A percentile compares a stretch with the other conserved stretches of the same genome.
Evolutionary conservation across 352 stramenopile species (phyloP).

Genomic region (Pythium dissimile): DNA sequence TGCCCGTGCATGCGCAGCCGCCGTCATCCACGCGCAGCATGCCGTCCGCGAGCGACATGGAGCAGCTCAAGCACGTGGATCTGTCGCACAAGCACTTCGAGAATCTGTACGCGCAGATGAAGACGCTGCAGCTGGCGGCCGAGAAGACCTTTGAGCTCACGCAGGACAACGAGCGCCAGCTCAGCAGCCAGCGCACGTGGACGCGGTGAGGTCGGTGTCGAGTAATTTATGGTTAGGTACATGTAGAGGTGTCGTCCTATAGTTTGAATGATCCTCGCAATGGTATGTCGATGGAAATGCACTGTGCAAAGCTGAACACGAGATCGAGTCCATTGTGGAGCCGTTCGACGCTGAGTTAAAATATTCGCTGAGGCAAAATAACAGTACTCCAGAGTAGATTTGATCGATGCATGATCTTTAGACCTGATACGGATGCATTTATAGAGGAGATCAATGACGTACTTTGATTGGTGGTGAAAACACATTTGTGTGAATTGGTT

Average conservation of each 20-base stretch:
- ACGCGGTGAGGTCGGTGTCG: neutral
- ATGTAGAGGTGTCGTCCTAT: neutral
- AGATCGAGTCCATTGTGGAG: no score
- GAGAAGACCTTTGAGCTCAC: constrained; percentile 7
- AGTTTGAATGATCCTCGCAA: neutral
- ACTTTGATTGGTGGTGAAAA: no score
- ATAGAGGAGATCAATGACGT: no score
- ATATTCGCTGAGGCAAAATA: no score
- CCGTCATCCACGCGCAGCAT: neutral
- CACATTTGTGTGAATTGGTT: neutral
- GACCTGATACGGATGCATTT: no score
- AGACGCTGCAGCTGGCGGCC: constrained; percentile 16
- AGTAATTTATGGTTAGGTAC: no score
- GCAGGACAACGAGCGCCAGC: constrained; percentile 5
- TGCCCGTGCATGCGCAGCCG: no score
- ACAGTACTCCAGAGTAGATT: no score
- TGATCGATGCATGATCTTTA: no score
- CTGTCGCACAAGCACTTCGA: neutral
- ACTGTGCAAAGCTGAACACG: no score
- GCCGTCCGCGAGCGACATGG: neutral
- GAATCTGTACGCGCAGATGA: constrained; percentile 14
- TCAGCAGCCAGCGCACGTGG: constrained; percentile 1
- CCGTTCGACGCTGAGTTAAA: no score
- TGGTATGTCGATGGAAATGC: neutral
- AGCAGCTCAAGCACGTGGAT: neutral